phyloP scores from a whole-genome alignment of 148 eudicot species.

The Rhododendron vialii region DNA sequence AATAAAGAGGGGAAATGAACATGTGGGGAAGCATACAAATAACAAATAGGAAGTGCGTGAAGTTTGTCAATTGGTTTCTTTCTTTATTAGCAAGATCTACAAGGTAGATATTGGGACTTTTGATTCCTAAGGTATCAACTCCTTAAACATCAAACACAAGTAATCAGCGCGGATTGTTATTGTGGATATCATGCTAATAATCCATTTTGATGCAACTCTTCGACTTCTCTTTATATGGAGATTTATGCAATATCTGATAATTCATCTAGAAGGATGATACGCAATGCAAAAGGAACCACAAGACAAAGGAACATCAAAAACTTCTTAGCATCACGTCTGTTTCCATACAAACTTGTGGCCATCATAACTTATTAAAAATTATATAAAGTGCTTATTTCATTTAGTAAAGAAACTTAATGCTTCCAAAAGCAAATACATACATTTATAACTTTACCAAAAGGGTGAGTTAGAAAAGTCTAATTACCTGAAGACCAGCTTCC shows the following conservation, averaged over 20 bases:
- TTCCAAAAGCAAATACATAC: too few species aligned
- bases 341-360: conserved; percentile 3
- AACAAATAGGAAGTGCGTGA: background rate
- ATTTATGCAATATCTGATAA: background rate
- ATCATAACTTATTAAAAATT: background rate
- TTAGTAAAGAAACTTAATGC: too few species aligned
- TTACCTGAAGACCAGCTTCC: too few species aligned
- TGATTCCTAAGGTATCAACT: background rate
- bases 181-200: background rate
- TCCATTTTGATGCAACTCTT: too few species aligned
- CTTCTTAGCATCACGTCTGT: too few species aligned
- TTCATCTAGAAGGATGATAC: background rate
- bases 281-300: background rate
- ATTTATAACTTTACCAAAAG: too few species aligned
- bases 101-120: background rate
- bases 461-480: too few species aligned
- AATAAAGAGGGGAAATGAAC: too few species aligned
- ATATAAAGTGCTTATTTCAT: too few species aligned
- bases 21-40: too few species aligned
- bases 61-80: background rate
- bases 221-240: background rate
- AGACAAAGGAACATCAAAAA: too few species aligned
- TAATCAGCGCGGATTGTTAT: background rate
- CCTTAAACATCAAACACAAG: background rate
- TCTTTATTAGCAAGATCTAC: background rate